Percentiles rank a stretch among this genome's conserved stretches.
Conservation (phyloP, 257 asterid genomes). For the Solanum habrochaites region DNA sequence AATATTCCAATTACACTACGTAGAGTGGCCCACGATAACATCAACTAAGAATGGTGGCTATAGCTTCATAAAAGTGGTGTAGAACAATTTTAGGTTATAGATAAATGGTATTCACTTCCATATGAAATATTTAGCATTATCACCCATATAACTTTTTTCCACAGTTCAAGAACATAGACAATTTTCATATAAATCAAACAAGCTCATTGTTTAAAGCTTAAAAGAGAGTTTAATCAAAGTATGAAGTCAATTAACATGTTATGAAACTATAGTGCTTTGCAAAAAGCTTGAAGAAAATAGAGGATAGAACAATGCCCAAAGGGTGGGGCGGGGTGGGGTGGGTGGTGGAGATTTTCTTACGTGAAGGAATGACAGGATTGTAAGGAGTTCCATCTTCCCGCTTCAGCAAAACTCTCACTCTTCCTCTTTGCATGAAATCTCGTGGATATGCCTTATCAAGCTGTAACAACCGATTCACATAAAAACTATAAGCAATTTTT, state of each 20-base stretch:
- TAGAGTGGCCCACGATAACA: neutral
- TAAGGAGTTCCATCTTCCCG: conserved; percentile 65
- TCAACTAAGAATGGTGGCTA: neutral
- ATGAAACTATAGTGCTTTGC: neutral
- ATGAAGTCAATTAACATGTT: neutral
- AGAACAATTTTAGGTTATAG: neutral
- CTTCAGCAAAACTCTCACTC: conserved; percentile 81
- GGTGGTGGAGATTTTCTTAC: conserved; percentile 22
- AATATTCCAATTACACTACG: neutral
- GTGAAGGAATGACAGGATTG: conserved; percentile 69
- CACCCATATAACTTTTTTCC: neutral
- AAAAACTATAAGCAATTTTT: neutral
- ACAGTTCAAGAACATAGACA: neutral
- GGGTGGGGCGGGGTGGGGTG: neutral
- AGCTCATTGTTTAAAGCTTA: neutral
- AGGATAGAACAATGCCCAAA: neutral
- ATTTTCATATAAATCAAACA: neutral
- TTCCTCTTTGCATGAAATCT: conserved; percentile 95
- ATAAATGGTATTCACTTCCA: neutral
- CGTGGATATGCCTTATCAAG: conserved; percentile 92
- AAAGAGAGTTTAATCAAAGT: neutral
- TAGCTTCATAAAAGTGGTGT: neutral
- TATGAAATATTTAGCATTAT: neutral
- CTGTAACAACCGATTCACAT: conserved; percentile 11
- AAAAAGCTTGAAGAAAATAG: neutral